Evolutionary conservation across 2,329 filamentous ascomycete genomes (phyloP).

Genomic region (Fusarium metavorans): DNA sequence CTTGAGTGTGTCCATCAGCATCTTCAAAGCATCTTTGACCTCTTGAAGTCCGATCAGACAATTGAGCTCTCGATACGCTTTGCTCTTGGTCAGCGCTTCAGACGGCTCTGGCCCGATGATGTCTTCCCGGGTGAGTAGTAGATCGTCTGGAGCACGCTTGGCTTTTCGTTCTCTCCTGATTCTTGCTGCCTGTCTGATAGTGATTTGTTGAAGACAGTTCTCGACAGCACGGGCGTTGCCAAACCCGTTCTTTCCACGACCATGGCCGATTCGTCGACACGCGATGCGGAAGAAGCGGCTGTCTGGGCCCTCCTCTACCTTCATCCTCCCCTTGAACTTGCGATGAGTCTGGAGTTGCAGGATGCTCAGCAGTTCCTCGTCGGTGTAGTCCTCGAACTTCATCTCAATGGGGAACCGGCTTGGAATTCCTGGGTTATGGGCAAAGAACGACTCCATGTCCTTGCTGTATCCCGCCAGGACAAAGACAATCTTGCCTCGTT

Average conservation of each 20-base stretch:
- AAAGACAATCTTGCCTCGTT: constrained; percentile 76
- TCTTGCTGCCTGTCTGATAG: constrained; percentile 69
- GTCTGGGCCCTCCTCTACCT: constrained; percentile 65
- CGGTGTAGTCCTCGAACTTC: constrained; percentile 76
- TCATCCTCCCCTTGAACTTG: constrained; percentile 68
- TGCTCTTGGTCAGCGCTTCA: constrained; percentile 60
- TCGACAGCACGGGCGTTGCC: constrained; percentile 79
- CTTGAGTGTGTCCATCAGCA: constrained; percentile 70
- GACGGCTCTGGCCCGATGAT: constrained; percentile 77
- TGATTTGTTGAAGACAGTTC: constrained; percentile 68
- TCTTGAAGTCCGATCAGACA: constrained; percentile 67
- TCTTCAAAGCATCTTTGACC: constrained; percentile 72
- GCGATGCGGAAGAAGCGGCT: constrained; percentile 76
- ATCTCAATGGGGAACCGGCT: constrained; percentile 76
- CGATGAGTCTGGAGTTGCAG: constrained; percentile 65
- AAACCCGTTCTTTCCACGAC: constrained; percentile 74
- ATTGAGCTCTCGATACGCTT: constrained; percentile 70
- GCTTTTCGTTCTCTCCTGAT: constrained; percentile 60
- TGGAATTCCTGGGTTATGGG: constrained; percentile 77
- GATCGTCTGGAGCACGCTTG: constrained; percentile 63
- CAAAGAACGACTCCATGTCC: constrained; percentile 82
- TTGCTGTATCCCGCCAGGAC: constrained; percentile 79
- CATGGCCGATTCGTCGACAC: constrained; percentile 69
- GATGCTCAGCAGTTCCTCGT: constrained; percentile 73
- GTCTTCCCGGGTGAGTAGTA: constrained; percentile 73